phyloP scores from a whole-genome alignment of 345 rosid genomes.

The Excoecaria cochinchinensis region DNA sequence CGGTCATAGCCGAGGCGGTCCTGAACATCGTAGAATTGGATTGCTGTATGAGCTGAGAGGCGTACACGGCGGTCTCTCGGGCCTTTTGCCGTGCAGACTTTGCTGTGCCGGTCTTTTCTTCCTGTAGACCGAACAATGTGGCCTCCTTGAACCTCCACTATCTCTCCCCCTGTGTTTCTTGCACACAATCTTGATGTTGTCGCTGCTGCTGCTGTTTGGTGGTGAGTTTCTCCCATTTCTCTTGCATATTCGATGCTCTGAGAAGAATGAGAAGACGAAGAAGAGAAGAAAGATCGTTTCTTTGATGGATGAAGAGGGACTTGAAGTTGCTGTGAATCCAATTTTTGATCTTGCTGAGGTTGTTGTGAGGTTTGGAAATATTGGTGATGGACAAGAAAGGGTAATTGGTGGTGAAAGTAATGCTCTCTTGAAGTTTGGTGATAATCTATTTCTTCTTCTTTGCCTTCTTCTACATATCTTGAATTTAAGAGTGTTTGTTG shows the following conservation, averaged over 20 bases:
- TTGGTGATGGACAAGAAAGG: constrained; percentile 6
- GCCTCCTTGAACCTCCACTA: constrained; percentile 93
- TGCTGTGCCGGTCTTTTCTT: constrained; percentile 87
- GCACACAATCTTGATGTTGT: constrained; percentile 55
- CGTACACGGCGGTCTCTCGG: constrained; percentile 96
- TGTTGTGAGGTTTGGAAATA: constrained; percentile 16
- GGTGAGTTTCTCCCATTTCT: constrained; percentile 51
- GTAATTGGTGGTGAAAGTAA: constrained; percentile 13
- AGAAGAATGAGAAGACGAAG: constrained; percentile 30
- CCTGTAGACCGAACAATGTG: constrained; percentile 91
- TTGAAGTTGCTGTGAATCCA: constrained; percentile 29
- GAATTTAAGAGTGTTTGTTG: constrained; percentile 17
- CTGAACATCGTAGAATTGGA: constrained; percentile 93
- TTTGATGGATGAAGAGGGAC: constrained; percentile 35
- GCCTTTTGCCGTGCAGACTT: constrained; percentile 92
- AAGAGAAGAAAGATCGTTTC: constrained; percentile 38
- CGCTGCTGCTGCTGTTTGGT: constrained; percentile 43
- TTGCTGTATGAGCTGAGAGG: constrained; percentile 92
- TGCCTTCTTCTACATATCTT: constrained; percentile 31
- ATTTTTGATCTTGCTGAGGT: constrained; percentile 26
- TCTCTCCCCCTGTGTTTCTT: constrained; percentile 57
- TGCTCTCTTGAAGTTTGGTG: not conserved
- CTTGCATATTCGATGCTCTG: constrained; percentile 46
- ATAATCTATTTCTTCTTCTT: constrained; percentile 17
- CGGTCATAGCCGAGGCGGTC: constrained; percentile 92